phyloP scores from a whole-genome alignment of 768 basidiomycete genomes.

The Tephrocybe sp. region DNA sequence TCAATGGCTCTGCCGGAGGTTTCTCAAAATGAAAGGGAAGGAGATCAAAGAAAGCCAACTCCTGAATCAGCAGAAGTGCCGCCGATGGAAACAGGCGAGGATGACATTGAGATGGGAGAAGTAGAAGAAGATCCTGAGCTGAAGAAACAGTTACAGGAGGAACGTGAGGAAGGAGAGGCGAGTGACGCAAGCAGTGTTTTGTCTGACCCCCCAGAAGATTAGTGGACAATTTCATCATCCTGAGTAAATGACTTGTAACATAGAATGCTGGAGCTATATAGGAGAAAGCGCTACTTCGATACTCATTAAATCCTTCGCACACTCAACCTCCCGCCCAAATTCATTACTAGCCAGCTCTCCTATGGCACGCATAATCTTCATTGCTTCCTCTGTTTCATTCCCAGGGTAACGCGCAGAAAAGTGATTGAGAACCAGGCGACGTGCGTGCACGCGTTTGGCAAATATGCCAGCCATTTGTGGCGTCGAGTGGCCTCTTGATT shows the following conservation, averaged over 20 bases:
- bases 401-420: conserved; percentile 82
- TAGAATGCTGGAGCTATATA: conserved; percentile 10
- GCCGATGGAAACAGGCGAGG: conserved; percentile 27
- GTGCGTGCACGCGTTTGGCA: conserved; percentile 62
- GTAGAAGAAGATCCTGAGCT: conserved; percentile 68
- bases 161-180: conserved; percentile 85
- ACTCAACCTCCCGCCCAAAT: conserved; percentile 57
- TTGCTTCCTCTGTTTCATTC: conserved; percentile 50
- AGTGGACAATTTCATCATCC: conserved; percentile 16
- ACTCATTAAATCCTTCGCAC: conserved; percentile 76
- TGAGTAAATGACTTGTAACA: conserved; percentile 14
- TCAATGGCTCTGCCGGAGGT: conserved; percentile 1
- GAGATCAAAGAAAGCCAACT: conserved; percentile 35
- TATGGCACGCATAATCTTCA: conserved; percentile 62
- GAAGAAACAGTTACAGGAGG: conserved; percentile 62
- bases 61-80: conserved; percentile 16
- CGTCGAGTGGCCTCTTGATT: conserved; percentile 84
- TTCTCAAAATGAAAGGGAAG: conserved; percentile 25
- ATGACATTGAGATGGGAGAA: conserved; percentile 93
- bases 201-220: conserved; percentile 71
- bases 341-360: conserved; percentile 48
- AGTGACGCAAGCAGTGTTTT: conserved; percentile 77
- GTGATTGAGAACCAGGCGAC: conserved; percentile 73
- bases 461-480: conserved; percentile 89
- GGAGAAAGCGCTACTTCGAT: conserved; percentile 48